Evolutionary conservation across 352 stramenopile genomes (phyloP), one percentile per base, ranked within the genome.

Genomic region (Peronosclerospora sorghi): DNA sequence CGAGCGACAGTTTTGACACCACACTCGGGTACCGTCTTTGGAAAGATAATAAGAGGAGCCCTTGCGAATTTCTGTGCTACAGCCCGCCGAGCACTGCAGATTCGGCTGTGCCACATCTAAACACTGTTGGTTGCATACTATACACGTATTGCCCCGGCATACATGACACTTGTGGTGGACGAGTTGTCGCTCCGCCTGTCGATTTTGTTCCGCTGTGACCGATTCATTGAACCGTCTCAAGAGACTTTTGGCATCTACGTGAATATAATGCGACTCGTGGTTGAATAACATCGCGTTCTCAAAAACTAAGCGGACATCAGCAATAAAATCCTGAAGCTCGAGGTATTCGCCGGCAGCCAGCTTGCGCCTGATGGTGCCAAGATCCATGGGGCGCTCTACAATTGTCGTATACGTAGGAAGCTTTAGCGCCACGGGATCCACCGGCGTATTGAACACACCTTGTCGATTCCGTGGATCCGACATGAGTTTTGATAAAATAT

Each of bases 241-340:
- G 34, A 94, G 52, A 7, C 82, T 50, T 19, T 66, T 45, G 1
- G 83, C 79, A 42, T 81, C 65, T 5, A 83, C 51, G 47, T 94
- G 73, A 6, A 95, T 74, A 41, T 78, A 89, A 58, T 93, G 78
- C 5, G 56, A 65, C 10, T 64, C 48, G 2, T 65, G 65, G 40
- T 96, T 96, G 54, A 94, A 96, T 6, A 56, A 56, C 65, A 88
- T 93, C 6, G 85, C 82, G 49, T 96, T 96, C n/a, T 83, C 53
- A 65, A 95, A 95, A 41, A 94, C 81, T 18, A 94, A 60, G 7
- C 74, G 69, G 21, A 95, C 73, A 52, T 96, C 81, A 4, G 52
- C 54, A 13, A 64, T 56, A 45, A 95, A 90, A 43, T 80, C 81
- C 14, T 89, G 59, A 4, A 96, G 68, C 15, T 79, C 73, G 24